Conservation (phyloP, 2,329 filamentous ascomycete species). For the Shiraia sp. region DNA sequence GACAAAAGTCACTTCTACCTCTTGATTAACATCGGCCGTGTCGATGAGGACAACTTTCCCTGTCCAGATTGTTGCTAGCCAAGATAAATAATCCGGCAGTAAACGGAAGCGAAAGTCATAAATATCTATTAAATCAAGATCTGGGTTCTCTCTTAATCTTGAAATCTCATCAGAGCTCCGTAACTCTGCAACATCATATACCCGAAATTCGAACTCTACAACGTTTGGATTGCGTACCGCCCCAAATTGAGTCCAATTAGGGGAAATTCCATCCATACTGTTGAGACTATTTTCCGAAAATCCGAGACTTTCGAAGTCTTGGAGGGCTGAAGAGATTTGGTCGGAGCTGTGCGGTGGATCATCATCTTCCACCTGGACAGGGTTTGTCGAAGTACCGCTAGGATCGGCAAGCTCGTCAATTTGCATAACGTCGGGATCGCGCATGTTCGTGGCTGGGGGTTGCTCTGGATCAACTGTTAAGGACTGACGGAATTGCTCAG, state of each 20-base stretch:
- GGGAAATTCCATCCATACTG: neutral
- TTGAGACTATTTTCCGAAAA: conserved; percentile 5
- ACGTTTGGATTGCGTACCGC: conserved; percentile 9
- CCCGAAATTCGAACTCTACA: conserved; percentile 5
- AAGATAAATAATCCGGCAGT: too few species aligned
- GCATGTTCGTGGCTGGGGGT: neutral
- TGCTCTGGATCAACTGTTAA: neutral
- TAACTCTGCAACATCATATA: neutral
- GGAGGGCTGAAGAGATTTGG: neutral
- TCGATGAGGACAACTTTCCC: neutral
- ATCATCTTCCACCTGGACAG: neutral
- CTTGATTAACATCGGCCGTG: neutral
- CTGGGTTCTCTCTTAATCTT: too few species aligned
- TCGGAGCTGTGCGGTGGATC: neutral
- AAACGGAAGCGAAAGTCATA: too few species aligned
- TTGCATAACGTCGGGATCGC: neutral
- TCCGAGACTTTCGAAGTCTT: conserved; percentile 6
- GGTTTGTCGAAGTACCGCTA: neutral
- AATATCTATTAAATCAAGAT: too few species aligned
- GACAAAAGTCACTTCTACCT: neutral
- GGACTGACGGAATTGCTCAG: conserved; percentile 6
- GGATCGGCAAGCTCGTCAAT: neutral
- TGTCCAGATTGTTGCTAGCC: conserved; percentile 4
- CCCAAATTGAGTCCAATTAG: conserved; percentile 3
- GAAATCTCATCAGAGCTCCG: too few species aligned